Base-by-base conservation (phyloP, 1,284 basidiomycete genomes). In the Pascua guehoae region DNA sequence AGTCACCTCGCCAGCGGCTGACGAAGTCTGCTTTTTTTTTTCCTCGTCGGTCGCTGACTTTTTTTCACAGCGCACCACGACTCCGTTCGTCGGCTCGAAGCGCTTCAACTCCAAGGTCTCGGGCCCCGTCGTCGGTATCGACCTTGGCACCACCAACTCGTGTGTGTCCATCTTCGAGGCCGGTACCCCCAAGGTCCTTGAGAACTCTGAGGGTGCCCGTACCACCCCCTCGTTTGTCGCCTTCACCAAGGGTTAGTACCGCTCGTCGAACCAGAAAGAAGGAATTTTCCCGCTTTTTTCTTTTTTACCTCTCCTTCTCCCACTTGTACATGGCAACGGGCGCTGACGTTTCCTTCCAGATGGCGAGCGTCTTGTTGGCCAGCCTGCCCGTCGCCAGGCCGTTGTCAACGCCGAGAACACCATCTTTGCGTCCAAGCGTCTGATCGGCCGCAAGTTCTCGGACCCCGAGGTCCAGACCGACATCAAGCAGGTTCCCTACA, bases 211-310 rank as follows among this genome's bases (percentile, higher is more conserved):
- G 82, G 95, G 95, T 82, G 91, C 90, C 62, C 87, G 95, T 71
- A 98, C 95, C 65, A 98, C 95, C 37, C 96, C 96, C 10, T 98
- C 95, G 51, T 91, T 97, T 57, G 92, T 98, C 65, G 96, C 95
- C 44, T 98, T 98, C 84, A 93, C 94, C 65, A 97, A 98, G 79
- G 81, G 81, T 69, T 68, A 80, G 75, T 75, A 39, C 24, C 24
- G 24, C 24, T 32, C 24, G 24, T 32, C 24, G 24, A 32, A 32
- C 24, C 24, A 32, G 24, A 32, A 32, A 32, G 24, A 32, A 32
- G 24, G 24, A 32, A 32, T 32, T 32, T 9, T 46, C n/a, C 2
- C 17, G 18, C 10, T 8, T 43, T 45, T 53, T 46, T 53, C 17
- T 16, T 45, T 41, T 24, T 41, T 16, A 12, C 3, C 7, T 15